Conservation (phyloP, 805 yeast species). For the Suhomyces vadensis region DNA sequence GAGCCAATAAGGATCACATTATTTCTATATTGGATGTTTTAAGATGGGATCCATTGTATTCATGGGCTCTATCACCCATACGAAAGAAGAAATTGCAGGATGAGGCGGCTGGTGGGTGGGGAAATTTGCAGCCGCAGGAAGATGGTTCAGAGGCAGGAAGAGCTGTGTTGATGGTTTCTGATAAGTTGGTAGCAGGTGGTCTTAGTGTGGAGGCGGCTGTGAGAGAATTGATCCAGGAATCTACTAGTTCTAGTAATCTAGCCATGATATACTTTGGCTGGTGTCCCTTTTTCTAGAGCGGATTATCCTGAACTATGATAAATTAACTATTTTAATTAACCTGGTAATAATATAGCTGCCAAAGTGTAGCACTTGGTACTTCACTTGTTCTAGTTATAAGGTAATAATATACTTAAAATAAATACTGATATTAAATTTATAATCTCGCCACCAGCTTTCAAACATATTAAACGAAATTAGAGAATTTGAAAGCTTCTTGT, state of each 20-base stretch:
- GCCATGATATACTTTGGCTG: constrained; percentile 81
- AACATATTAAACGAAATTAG: too few relatives aligned
- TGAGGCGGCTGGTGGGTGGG: constrained; percentile 22
- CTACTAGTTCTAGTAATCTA: constrained; percentile 65
- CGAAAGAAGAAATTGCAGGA: constrained; percentile 56
- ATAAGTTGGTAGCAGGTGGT: constrained; percentile 64
- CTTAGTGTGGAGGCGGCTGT: constrained; percentile 84
- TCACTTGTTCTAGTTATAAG: too few relatives aligned
- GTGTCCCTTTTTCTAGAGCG: constrained; percentile 72
- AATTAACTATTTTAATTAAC: too few relatives aligned
- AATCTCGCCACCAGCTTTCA: too few relatives aligned
- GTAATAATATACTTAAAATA: too few relatives aligned
- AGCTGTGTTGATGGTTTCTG: constrained; percentile 72
- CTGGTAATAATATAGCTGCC: too few relatives aligned
- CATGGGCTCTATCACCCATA: constrained; percentile 86
- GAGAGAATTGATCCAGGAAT: constrained; percentile 75
- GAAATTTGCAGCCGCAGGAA: constrained; percentile 24
- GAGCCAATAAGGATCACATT: constrained; percentile 67
- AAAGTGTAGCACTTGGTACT: too few relatives aligned
- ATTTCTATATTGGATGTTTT: constrained; percentile 81
- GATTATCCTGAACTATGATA: too few relatives aligned
- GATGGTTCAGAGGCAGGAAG: constrained; percentile 74
- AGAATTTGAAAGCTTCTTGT: too few relatives aligned
- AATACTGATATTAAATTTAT: too few relatives aligned
- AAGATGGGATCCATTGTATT: constrained; percentile 88